Evolutionary conservation across 768 basidiomycete species (phyloP), one percentile per base, ranked within the genome.

Genomic region (Rhizopogon vesiculosus): DNA sequence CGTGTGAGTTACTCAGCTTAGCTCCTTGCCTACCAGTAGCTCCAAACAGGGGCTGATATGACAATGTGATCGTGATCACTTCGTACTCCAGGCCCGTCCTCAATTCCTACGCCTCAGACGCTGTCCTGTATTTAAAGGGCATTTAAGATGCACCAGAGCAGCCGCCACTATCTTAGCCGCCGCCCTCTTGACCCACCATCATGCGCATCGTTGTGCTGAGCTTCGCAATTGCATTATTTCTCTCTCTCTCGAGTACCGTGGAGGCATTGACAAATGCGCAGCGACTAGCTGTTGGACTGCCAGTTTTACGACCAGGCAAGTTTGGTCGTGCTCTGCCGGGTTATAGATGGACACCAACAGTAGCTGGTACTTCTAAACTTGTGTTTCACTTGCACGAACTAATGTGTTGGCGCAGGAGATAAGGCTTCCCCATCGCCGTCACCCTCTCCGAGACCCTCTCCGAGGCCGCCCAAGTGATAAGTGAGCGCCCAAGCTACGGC

Each of bases 261-360:
- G 59, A 58, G n/a, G 59, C 70, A 28, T 42, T 59, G 58, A 76
- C 76, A 10, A 79, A 78, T 58, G 75, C 66, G 18, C 70, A 78
- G 56, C 71, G 78, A 42, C 61, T 80, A 55, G 76, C 78, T 35
- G 72, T 75, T 46, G 77, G 77, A 9, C 68, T 79, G n/a, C 72
- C 75, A 33, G 74, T 75, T 2, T 65, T 69, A 28, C 72, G 70
- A 9, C 35, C 10, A 35, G 58, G 60, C 40, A 67, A 64, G 42
- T 74, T 74, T 53, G 65, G 62, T 41, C 67, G 69, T 16, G 62
- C 35, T 40, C 54, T 69, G 5, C 73, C 73, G 0, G 72, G 72
- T 15, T 59, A 55, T 49, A 49, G 25, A 40, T 43, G 54, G 44
- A 56, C 46, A 8, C 66, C 72, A 35, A 72, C 68, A 15, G 5